These are phyloP conservation scores for Xylariaceae sp. DNA, from an alignment of 2,329 filamentous ascomycete species.

Conservation along the genomic window DNA sequence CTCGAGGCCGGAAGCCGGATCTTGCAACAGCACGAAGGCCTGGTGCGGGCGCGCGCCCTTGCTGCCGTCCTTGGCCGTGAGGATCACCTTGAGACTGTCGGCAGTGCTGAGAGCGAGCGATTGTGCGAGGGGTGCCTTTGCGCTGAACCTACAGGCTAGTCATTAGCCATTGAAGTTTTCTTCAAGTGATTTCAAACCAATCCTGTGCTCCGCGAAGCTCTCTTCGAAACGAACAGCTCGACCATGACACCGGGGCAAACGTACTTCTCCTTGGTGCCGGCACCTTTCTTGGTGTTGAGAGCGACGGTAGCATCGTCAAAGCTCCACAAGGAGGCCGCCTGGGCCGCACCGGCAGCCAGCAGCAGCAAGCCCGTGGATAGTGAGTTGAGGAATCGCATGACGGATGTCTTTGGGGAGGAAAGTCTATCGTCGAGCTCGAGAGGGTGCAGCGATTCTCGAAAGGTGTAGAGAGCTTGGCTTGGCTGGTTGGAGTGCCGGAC, in stretches of 20 bases:
- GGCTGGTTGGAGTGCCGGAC: no score
- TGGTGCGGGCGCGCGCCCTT: conserved; percentile 85
- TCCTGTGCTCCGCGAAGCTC: background rate
- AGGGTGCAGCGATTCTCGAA: conserved; percentile 13
- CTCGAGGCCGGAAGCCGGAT: conserved; percentile 72
- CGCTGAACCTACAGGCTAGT: conserved; percentile 46
- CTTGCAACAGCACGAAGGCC: conserved; percentile 80
- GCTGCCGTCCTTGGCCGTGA: conserved; percentile 77
- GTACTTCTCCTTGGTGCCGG: conserved; percentile 63
- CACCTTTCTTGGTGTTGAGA: conserved; percentile 61
- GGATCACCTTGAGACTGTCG: conserved; percentile 74
- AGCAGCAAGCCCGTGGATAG: conserved; percentile 39
- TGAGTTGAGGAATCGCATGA: conserved; percentile 39
- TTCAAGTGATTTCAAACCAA: no score
- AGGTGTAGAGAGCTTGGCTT: background rate
- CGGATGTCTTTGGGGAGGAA: conserved; percentile 3
- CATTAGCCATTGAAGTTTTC: no score
- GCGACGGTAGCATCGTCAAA: conserved; percentile 70
- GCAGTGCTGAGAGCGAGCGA: conserved; percentile 60
- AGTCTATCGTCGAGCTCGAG: conserved; percentile 7
- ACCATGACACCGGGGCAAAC: conserved; percentile 24
- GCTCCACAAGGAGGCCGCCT: conserved; percentile 60
- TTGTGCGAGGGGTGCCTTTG: conserved; percentile 56
- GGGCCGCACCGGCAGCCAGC: conserved; percentile 45
- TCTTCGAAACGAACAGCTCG: background rate